A percentile compares a stretch with the other conserved stretches of the same genome.
Evolutionary conservation across 2,329 filamentous ascomycete genomes (phyloP).

Genomic region (Alternaria sp.): DNA sequence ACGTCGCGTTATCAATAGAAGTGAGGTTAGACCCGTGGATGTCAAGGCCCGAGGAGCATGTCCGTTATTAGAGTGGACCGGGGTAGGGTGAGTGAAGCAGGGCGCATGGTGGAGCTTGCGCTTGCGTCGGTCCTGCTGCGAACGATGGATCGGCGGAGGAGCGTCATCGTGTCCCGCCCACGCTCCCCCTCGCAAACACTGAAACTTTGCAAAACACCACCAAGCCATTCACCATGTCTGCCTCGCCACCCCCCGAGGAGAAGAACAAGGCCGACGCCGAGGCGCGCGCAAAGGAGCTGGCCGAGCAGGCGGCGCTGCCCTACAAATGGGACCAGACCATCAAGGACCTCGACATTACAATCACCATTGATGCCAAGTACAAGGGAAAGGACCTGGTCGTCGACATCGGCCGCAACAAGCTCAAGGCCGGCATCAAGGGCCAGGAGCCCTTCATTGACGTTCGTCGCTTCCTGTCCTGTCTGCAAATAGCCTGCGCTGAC

Average conservation of each 20-base stretch:
- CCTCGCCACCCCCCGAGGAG: slow-evolving; percentile 61
- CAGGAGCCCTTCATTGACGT: slow-evolving; percentile 85
- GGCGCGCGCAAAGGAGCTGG: slow-evolving; percentile 74
- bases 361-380: slow-evolving; percentile 80
- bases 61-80: slow-evolving; percentile 24
- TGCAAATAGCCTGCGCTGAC: slow-evolving; percentile 1
- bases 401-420: slow-evolving; percentile 78
- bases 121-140: slow-evolving; percentile 4
- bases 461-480: slow-evolving; percentile 33
- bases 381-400: slow-evolving; percentile 86
- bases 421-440: slow-evolving; percentile 86
- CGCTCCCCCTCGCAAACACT: slow-evolving; percentile 20
- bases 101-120: slow-evolving; percentile 27
- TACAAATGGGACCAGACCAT: slow-evolving; percentile 99
- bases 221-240: slow-evolving; percentile 37
- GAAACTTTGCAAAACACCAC: slow-evolving; percentile 14
- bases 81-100: slow-evolving; percentile 25
- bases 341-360: slow-evolving; percentile 80
- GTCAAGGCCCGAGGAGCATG: slow-evolving; percentile 21
- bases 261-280: slow-evolving; percentile 65
- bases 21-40: slow-evolving; percentile 16
- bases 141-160: slow-evolving; percentile 28
- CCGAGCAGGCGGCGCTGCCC: slow-evolving; percentile 88
- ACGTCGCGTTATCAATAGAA: slow-evolving; percentile 26
- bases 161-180: slow-evolving; percentile 18